Base-by-base conservation (phyloP, 495 filamentous ascomycete species). In the Cercophora newfieldiana region DNA sequence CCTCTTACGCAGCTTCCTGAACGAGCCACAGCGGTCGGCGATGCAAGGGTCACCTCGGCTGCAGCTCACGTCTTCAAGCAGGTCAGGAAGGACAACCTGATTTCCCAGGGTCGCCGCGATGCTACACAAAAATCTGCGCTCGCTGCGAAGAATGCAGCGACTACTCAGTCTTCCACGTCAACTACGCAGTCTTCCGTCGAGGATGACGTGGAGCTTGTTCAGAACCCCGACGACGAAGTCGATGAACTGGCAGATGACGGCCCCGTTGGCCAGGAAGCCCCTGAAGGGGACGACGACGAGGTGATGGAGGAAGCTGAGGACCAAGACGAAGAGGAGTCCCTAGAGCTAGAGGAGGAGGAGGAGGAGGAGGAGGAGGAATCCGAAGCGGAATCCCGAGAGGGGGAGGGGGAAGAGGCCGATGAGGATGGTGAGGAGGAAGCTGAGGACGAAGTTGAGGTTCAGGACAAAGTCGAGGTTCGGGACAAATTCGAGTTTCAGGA, bases 1-100 rank as follows among this genome's bases (percentile, higher is more conserved):
- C 61, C 73, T 33, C 56, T 73, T 47, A 28, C 66, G 3, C 65
- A 71, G 33, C 60, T 71, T 29, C 75, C 73, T 8, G 66, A 71
- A 25, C 61, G 64, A 22, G 22, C 44, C 28, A 33, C 50, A n/a
- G 22, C 50, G 7, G 50, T 24, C 22, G 50, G 50, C n/a, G 24
- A 53, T 22, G 64, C 55, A 12, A 68, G 61, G 44, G 64, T 72
- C 56, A 21, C 22, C 7, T 47, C 61, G 19, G 71, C 68, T 1
- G 65, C 72, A 1, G 64, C 64, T 31, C 37, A 16, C 37, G 37
- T 44, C 37, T 44, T 44, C 37, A 44, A 44, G 18, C 37, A 57
- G 55, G 26, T 57, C 29, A 8, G 5, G 3, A 57, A 14, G 7
- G 18, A 30, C 28, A 31, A 57, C 21, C 53, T 8, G 12, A 57